Percentiles rank a stretch among this genome's conserved stretches.
Conservation (phyloP, 2,329 filamentous ascomycete genomes). For the Trichoderma polysporum region DNA sequence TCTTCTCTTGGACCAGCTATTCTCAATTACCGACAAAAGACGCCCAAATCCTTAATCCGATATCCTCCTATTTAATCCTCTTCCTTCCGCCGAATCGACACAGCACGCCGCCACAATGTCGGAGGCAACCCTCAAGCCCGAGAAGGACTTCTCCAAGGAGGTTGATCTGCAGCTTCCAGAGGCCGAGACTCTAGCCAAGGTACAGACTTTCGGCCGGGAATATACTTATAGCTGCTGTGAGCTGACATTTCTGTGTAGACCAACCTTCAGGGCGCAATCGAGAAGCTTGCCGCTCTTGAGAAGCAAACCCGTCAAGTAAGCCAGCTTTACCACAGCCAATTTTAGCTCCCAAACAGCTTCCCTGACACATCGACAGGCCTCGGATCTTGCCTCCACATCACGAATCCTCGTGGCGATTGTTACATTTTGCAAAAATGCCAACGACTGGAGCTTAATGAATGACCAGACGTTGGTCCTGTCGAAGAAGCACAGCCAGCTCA, state of each 20-base stretch:
- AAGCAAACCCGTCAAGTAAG: constrained; percentile 94
- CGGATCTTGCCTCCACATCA: constrained; percentile 93
- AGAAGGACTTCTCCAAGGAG: constrained; percentile 99
- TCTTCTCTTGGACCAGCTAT: background rate
- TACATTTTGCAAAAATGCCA: constrained; percentile 88
- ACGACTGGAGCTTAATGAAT: constrained; percentile 92
- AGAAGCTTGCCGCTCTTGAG: constrained; percentile 88
- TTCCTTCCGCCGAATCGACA: background rate
- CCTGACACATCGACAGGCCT: constrained; percentile 60
- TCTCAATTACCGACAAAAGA: background rate
- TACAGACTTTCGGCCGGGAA: constrained; percentile 43
- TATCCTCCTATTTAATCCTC: background rate
- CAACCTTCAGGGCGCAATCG: constrained; percentile 83
- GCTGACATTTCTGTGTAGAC: constrained; percentile 46
- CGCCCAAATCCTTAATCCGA: background rate
- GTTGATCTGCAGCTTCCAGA: constrained; percentile 89
- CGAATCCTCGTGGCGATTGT: constrained; percentile 84
- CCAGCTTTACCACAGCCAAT: constrained; percentile 17
- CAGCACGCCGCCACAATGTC: constrained; percentile 59
- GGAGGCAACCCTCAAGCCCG: constrained; percentile 80
- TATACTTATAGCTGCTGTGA: background rate
- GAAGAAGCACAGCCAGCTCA: constrained; percentile 99
- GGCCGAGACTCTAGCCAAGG: constrained; percentile 85
- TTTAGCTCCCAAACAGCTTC: constrained; percentile 23
- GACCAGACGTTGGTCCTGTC: constrained; percentile 94